Evolutionary conservation across 768 basidiomycete genomes (phyloP).

Genomic region (Amanita fuliginea): DNA sequence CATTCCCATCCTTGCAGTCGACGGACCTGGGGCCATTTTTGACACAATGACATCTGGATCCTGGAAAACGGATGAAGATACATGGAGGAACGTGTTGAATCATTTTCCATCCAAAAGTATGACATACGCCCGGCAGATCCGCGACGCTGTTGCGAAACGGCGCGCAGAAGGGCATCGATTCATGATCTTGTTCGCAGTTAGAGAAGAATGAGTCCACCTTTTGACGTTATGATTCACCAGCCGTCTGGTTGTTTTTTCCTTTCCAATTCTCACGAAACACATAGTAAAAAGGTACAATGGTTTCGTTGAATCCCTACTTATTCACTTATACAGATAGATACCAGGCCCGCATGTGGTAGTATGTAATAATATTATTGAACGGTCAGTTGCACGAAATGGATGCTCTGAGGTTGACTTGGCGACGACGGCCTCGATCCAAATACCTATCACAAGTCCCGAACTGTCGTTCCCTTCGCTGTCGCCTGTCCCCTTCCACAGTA

Average conservation of each 20-base stretch:
- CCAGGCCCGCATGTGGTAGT: too few species aligned
- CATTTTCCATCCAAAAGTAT: conserved; percentile 46
- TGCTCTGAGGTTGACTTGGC: too few species aligned
- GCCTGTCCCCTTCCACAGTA: too few species aligned
- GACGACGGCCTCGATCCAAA: too few species aligned
- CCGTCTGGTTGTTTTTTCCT: too few species aligned
- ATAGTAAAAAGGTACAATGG: not conserved
- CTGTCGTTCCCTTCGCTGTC: too few species aligned
- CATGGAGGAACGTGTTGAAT: conserved; percentile 50
- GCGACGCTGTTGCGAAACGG: conserved; percentile 52
- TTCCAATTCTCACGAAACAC: not conserved
- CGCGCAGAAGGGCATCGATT: conserved; percentile 55
- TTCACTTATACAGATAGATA: too few species aligned
- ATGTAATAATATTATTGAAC: too few species aligned
- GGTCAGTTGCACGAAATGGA: too few species aligned
- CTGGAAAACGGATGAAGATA: conserved; percentile 71
- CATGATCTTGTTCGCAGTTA: conserved; percentile 52
- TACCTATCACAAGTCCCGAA: too few species aligned
- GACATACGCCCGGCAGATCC: conserved; percentile 55
- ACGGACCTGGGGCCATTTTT: conserved; percentile 50
- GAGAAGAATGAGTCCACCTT: conserved; percentile 61
- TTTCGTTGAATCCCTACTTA: too few species aligned
- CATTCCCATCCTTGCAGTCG: conserved; percentile 62
- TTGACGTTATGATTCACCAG: conserved; percentile 24
- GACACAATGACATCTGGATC: conserved; percentile 41